phyloP scores from a whole-genome alignment of 495 filamentous ascomycete genomes.

The Apiosordaria backusii region DNA sequence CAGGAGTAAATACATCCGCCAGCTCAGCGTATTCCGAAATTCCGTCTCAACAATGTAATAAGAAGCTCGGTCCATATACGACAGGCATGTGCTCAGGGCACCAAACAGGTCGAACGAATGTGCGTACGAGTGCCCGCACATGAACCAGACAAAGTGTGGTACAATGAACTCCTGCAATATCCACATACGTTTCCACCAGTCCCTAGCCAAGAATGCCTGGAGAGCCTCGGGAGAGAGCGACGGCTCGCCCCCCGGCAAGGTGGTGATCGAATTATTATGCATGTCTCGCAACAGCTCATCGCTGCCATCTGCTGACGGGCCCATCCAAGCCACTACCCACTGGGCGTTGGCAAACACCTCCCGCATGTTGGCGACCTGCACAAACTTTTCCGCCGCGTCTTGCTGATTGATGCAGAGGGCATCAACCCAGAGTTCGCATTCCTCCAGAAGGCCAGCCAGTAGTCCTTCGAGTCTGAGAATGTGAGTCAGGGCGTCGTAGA shows the following conservation, averaged over 20 bases:
- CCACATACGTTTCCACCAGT: neutral
- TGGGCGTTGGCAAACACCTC: neutral
- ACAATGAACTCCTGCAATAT: neutral
- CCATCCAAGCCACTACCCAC: neutral
- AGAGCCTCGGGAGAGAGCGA: neutral
- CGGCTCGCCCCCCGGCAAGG: too few relatives aligned
- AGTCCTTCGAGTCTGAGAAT: neutral
- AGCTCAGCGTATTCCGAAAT: neutral
- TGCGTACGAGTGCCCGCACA: neutral
- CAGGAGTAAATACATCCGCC: neutral
- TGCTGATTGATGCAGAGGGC: neutral
- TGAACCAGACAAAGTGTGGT: neutral
- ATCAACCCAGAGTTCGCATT: neutral
- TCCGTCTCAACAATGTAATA: neutral
- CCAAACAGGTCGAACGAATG: neutral
- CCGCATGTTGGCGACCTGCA: neutral
- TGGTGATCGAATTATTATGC: neutral
- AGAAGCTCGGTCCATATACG: too few relatives aligned
- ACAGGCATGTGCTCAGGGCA: too few relatives aligned
- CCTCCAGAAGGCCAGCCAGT: neutral
- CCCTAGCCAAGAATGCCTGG: neutral
- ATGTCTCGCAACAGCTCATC: neutral
- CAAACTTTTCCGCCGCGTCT: neutral
- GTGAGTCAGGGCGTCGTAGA: neutral
- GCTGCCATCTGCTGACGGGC: neutral